Evolutionary conservation across 176 grass and related monocot species (phyloP).

Genomic region (Carex littledalei): DNA sequence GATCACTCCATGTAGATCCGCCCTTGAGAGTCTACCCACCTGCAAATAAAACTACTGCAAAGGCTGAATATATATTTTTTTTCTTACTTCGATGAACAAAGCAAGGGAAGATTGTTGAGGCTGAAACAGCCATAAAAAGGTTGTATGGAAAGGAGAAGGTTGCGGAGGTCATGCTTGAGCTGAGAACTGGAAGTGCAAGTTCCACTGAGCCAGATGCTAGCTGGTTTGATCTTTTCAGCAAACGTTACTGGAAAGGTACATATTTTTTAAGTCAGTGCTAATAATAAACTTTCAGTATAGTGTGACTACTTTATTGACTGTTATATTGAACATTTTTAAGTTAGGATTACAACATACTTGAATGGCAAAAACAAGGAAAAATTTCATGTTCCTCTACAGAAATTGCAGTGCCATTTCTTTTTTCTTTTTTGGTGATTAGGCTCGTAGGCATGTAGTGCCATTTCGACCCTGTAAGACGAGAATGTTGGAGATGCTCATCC

Average conservation of each 20-base stretch:
- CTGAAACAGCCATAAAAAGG: slow-evolving; percentile 88
- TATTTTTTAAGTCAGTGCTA: background rate
- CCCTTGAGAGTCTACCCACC: background rate
- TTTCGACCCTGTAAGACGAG: background rate
- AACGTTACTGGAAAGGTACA: slow-evolving; percentile 92
- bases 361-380: background rate
- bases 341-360: background rate
- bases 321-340: background rate
- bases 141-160: slow-evolving; percentile 91
- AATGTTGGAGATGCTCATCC: background rate
- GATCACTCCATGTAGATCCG: no score
- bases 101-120: slow-evolving; percentile 88
- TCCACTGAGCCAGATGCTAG: slow-evolving; percentile 76
- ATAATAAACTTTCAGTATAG: slow-evolving; percentile 5
- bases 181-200: slow-evolving; percentile 59
- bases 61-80: background rate
- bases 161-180: slow-evolving; percentile 76
- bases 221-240: slow-evolving; percentile 96
- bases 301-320: background rate
- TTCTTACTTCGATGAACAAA: slow-evolving; percentile 30
- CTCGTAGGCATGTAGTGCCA: no score
- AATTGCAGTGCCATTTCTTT: background rate
- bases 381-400: background rate
- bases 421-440: no score
- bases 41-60: background rate